Base-by-base conservation (phyloP, 2,329 filamentous ascomycete species). In the Stagonosporopsis rhizophila region DNA sequence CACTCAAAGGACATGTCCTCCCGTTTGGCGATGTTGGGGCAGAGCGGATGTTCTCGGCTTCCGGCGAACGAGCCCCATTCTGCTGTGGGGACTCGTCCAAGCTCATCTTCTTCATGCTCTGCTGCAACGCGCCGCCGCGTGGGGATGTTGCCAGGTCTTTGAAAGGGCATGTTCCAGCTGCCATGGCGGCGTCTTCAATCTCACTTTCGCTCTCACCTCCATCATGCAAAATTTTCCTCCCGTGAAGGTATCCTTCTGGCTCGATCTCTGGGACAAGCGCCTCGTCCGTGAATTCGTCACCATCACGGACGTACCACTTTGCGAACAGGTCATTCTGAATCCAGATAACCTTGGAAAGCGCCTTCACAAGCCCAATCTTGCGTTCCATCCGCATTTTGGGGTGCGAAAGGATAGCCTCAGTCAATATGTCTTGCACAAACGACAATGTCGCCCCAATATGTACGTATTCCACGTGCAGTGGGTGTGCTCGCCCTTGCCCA, bases 291-390 rank as follows among this genome's bases (percentile, higher is more conserved):
- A 76, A 82, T 73, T 91, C 89, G 32, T 87, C 83, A 45, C 87
- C 87, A 62, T 90, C 87, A 30, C 83, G 81, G 32, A 90, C 85
- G 67, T 92, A 90, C 88, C 89, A 93, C 73, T 89, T 90, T n/a
- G 90, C 89, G 73, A 94, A 90, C 27, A 94, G 81, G 74, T 94
- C 90, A 71, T 94, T 94, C 76, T 94, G 91, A 64, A 94, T 92
- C 90, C 90, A 94, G 62, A 94, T 88, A 23, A 94, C 87, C 74
- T 95, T 94, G 60, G 86, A 86, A 20, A 94, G 80, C 0, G 91
- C 90, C 71, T 89, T 90, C 42, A 93, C 83, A 4, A 94, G 82
- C 20, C 85, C 87, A 17, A 89, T 87, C 78, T 93, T 93, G 75
- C 84, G 84, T 54, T 82, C 80, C 66, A 90, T 81, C 34, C 83